phyloP scores from a whole-genome alignment of 495 filamentous ascomycete species.

The Aspergillus taichungensis region DNA sequence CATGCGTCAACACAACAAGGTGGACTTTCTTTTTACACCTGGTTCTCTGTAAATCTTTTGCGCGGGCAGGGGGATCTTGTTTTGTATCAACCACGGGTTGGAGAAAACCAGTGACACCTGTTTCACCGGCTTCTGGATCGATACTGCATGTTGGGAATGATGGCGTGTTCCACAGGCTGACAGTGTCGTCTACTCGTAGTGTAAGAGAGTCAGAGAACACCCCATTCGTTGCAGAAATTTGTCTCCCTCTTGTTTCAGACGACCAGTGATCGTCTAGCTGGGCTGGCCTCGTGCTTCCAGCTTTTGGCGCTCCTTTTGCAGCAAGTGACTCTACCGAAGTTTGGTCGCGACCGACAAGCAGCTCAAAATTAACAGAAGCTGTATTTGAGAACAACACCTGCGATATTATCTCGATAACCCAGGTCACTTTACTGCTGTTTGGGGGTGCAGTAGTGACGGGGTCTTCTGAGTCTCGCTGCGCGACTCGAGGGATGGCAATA shows the following conservation, averaged over 20 bases:
- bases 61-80: neutral
- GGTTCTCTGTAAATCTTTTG: neutral
- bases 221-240: conserved; percentile 52
- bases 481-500: conserved; percentile 63
- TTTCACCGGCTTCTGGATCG: conserved; percentile 26
- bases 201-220: conserved; percentile 71
- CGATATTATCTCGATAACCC: conserved; percentile 85
- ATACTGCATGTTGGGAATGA: conserved; percentile 56
- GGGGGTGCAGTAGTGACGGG: neutral
- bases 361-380: conserved; percentile 83
- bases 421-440: conserved; percentile 53
- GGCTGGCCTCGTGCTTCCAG: conserved; percentile 47
- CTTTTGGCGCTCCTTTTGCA: conserved; percentile 31
- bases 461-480: conserved; percentile 3
- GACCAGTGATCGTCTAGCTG: conserved; percentile 60
- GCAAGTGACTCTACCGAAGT: conserved; percentile 64
- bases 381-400: conserved; percentile 87
- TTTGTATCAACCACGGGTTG: neutral
- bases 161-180: conserved; percentile 82
- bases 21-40: conserved; percentile 61
- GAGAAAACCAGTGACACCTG: neutral
- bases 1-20: conserved; percentile 87
- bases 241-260: conserved; percentile 39
- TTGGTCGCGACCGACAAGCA: conserved; percentile 78
- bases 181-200: conserved; percentile 77